Evolutionary conservation across 2,329 filamentous ascomycete species (phyloP).

Genomic region (Pseudogymnoascus sp.): DNA sequence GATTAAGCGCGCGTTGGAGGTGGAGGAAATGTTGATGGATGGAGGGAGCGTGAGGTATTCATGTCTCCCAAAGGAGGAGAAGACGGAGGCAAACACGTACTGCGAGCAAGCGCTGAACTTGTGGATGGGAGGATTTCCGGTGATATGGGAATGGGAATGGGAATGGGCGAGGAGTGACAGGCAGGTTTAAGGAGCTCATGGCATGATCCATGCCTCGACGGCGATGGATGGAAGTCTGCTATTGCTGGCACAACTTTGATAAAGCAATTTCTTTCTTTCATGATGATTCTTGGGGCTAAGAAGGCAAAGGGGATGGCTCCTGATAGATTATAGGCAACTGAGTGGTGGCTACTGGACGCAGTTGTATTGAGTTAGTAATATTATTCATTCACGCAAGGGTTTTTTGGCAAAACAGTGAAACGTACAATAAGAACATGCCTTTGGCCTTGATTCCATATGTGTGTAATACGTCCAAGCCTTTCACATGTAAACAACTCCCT

Average conservation of each 20-base stretch:
- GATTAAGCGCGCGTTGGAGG: neutral
- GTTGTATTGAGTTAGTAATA: too few species aligned
- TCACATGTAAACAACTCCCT: neutral
- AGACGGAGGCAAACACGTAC: neutral
- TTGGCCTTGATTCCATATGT: neutral
- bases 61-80: neutral
- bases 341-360: too few species aligned
- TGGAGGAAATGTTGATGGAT: slow-evolving; percentile 1
- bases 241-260: neutral
- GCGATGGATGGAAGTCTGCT: neutral
- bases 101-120: neutral
- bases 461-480: neutral
- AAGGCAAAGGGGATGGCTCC: neutral
- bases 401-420: neutral
- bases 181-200: neutral
- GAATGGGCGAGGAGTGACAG: neutral
- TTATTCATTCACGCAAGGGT: neutral
- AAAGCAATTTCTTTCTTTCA: neutral
- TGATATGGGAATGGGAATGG: neutral
- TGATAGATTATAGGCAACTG: neutral
- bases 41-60: neutral
- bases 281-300: neutral
- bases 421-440: neutral
- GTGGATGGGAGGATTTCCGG: neutral
- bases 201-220: neutral